Conservation (phyloP, 2,329 filamentous ascomycete genomes). For the Cladophialophora yegresii region DNA sequence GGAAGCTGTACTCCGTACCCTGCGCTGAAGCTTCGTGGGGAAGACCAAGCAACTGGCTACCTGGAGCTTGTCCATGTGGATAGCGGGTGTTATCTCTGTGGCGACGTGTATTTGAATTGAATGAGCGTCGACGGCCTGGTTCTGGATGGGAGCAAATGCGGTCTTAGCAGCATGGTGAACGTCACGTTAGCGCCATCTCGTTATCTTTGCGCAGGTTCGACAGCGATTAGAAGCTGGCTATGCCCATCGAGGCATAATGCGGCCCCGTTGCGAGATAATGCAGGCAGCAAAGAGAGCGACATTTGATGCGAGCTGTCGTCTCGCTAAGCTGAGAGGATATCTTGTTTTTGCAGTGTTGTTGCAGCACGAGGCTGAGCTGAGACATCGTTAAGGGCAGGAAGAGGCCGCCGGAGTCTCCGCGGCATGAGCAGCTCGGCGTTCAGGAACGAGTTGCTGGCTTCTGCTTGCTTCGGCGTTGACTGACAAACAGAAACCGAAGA, state of each 20-base stretch:
- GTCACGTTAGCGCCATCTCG: not conserved
- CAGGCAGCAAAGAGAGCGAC: not conserved
- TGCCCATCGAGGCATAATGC: not conserved
- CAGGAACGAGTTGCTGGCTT: not conserved
- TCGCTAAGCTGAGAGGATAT: not conserved
- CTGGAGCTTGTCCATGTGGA: not conserved
- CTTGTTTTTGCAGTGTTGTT: not conserved
- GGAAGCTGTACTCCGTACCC: too few species aligned
- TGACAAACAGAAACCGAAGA: not conserved
- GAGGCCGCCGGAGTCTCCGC: not conserved
- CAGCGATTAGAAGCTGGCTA: not conserved
- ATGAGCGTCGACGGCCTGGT: not conserved
- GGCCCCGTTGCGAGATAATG: not conserved
- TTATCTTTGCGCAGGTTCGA: not conserved
- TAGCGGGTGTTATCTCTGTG: slow-evolving; percentile 2
- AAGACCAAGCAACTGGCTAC: slow-evolving; percentile 1
- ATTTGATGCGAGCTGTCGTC: not conserved
- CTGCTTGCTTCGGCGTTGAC: not conserved
- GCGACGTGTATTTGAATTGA: too few species aligned
- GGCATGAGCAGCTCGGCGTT: not conserved
- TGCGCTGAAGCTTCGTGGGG: slow-evolving; percentile 4
- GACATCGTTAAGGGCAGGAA: not conserved
- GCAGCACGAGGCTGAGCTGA: not conserved
- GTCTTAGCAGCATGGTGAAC: not conserved
- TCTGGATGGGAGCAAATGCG: not conserved